These are phyloP conservation scores for Fusarium agapanthi DNA, from an alignment of 2,329 filamentous ascomycete genomes.

Conservation along the genomic window DNA sequence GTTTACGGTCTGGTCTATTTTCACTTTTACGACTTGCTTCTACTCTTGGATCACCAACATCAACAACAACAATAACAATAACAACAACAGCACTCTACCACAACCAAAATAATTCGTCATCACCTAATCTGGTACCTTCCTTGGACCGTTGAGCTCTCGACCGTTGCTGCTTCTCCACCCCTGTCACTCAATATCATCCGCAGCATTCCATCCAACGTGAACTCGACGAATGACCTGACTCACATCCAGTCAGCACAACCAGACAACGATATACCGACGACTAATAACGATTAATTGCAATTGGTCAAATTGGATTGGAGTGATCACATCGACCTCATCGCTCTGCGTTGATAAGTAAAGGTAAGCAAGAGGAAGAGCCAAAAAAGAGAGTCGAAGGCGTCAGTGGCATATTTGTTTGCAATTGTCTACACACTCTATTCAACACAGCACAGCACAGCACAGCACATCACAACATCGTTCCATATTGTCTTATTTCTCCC, in stretches of 20 bases:
- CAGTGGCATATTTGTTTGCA: constrained; percentile 22
- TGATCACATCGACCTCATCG: background rate
- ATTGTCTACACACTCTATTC: background rate
- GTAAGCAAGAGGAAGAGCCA: constrained; percentile 24
- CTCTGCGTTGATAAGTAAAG: background rate
- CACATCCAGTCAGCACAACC: constrained; percentile 8
- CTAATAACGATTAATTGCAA: background rate
- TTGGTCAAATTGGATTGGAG: constrained; percentile 4
- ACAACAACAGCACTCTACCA: background rate
- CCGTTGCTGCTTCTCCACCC: constrained; percentile 3
- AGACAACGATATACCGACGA: constrained; percentile 27
- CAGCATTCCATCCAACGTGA: constrained; percentile 26
- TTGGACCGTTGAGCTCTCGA: constrained; percentile 6
- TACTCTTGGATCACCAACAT: constrained; percentile 14
- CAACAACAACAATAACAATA: background rate
- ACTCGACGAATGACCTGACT: constrained; percentile 26
- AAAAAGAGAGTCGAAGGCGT: background rate
- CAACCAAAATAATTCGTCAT: constrained; percentile 8
- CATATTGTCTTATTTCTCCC: constrained; percentile 11
- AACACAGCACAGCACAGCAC: background rate
- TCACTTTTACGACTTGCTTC: background rate
- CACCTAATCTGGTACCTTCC: constrained; percentile 8
- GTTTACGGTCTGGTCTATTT: constrained; percentile 8
- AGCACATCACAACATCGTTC: background rate
- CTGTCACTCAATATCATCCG: constrained; percentile 9